A percentile compares a stretch with the other conserved stretches of the same genome.
These are phyloP conservation scores for Fusarium foetens DNA, from an alignment of 2,329 filamentous ascomycete species.

Conservation along the genomic window DNA sequence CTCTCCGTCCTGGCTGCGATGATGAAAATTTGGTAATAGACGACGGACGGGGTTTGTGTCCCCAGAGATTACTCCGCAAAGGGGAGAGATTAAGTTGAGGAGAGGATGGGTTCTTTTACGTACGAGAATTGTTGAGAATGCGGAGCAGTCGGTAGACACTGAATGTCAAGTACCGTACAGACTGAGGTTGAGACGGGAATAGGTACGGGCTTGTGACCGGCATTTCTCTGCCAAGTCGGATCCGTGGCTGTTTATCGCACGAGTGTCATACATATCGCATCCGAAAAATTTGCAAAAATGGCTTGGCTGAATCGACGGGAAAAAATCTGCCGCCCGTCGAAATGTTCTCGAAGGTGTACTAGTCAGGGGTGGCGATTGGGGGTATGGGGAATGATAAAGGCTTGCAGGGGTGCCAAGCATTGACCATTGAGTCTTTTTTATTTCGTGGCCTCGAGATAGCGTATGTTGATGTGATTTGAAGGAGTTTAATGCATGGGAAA, in stretches of 20 bases:
- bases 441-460: constrained; percentile 1
- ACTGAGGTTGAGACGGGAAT: neutral
- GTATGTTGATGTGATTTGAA: neutral
- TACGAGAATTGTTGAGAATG: constrained; percentile 27
- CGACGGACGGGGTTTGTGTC: neutral
- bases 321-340: constrained; percentile 6
- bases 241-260: constrained; percentile 18
- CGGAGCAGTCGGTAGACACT: constrained; percentile 7
- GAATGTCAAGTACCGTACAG: neutral
- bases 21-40: constrained; percentile 12
- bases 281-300: constrained; percentile 13
- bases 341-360: constrained; percentile 34
- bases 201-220: neutral
- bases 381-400: constrained; percentile 14
- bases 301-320: constrained; percentile 6
- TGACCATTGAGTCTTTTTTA: constrained; percentile 23
- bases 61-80: constrained; percentile 38
- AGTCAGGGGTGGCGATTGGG: constrained; percentile 21
- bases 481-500: neutral
- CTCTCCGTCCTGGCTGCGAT: constrained; percentile 4
- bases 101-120: constrained; percentile 28
- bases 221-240: constrained; percentile 19
- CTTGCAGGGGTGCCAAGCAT: constrained; percentile 16
- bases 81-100: constrained; percentile 37
- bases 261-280: constrained; percentile 13